Evolutionary conservation across 495 filamentous ascomycete species (phyloP), one percentile per base, ranked within the genome.

Genomic region (Daldinia caldariorum): DNA sequence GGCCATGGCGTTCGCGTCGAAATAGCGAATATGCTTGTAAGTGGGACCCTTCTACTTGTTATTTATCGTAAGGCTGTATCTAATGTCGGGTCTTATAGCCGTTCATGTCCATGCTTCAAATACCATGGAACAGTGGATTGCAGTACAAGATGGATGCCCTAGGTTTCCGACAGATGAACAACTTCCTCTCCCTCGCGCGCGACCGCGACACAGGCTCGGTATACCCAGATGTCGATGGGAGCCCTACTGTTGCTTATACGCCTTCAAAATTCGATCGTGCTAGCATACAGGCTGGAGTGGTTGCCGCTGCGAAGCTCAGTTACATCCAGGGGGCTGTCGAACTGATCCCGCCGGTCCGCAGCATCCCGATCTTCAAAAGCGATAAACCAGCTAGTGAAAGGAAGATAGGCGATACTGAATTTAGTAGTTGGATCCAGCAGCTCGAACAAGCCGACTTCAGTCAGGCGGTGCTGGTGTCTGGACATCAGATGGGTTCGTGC

Each of bases 401-500:
- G 13, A 26, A 10, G 20, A 65, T 66, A 6, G 39, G 35, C 2
- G 70, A 73, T 29, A 54, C 60, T 0, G 78, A 81, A 12, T 69
- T 73, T 2, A 89, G 84, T 3, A 81, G 86, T 64, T 73, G 70
- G 70, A 6, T 73, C 3, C 32, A 20, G 4, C 3, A 12, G 2
- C 41, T 67, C 16, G 90, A 91, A 63, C 81, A 88, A 56, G 79
- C 81, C 5, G 79, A 80, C 1, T 85, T 92, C 72, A 81, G 67
- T 22, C 84, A 62, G 55, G 78, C 55, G 34, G 77, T 39, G 76
- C 84, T 61, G 69, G 76, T 39, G 69, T 81, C 58, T 32, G 92
- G 89, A 2, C 92, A 94, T 75, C 92, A 92, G 78, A 93, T 94
- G 91, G 91, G 92, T 1, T 90, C 85, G 1, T 91, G 89, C 63